Evolutionary conservation across 768 basidiomycete genomes (phyloP).

Genomic region (Paxillus ammoniavirescens): DNA sequence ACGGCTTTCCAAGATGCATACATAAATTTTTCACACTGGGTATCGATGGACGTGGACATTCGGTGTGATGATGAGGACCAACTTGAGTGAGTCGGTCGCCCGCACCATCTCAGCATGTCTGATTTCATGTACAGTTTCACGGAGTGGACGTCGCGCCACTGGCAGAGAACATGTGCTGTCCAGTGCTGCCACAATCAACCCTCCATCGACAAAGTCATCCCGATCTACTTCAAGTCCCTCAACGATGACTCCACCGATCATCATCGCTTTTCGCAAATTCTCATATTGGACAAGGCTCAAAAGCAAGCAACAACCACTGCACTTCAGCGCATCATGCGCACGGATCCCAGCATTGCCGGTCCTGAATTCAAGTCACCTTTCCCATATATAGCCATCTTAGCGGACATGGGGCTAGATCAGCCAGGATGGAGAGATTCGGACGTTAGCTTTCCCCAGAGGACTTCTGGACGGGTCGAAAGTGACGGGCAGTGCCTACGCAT

Average conservation of each 20-base stretch:
- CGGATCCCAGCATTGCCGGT: not conserved
- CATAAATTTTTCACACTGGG: constrained; percentile 13
- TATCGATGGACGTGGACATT: constrained; percentile 1
- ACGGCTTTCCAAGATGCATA: not conserved
- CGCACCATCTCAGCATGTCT: not conserved
- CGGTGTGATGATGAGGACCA: not conserved
- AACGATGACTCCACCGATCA: too few relatives aligned
- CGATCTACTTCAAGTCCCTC: not conserved
- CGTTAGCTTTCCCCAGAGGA: too few relatives aligned
- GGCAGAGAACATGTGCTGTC: too few relatives aligned
- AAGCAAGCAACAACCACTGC: too few relatives aligned
- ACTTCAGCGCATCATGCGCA: too few relatives aligned
- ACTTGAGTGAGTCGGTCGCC: not conserved
- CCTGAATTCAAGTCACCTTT: not conserved
- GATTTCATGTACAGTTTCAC: not conserved
- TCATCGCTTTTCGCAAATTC: too few relatives aligned
- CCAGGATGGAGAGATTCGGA: too few relatives aligned
- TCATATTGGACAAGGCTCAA: too few relatives aligned
- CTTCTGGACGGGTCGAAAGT: too few relatives aligned
- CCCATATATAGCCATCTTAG: not conserved
- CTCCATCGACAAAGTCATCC: constrained; percentile 6
- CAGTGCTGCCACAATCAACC: not conserved
- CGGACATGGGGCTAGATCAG: not conserved
- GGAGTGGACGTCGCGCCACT: constrained; percentile 2
- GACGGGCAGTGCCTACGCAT: too few relatives aligned